Base-by-base conservation (phyloP, 306 rosid species). In the Begonia peltatifolia region DNA sequence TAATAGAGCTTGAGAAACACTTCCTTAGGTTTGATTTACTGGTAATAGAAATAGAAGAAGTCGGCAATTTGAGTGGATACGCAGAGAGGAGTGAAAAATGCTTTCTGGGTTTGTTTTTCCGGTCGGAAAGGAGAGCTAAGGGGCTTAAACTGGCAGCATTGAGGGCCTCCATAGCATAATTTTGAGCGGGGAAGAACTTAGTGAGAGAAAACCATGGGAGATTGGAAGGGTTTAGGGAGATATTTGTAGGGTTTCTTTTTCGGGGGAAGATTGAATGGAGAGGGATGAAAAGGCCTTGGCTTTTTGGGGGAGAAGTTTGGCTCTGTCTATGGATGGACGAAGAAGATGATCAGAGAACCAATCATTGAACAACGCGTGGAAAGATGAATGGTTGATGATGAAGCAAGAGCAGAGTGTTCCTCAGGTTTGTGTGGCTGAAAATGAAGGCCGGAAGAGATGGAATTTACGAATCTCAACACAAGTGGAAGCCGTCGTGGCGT, bases 131-230 rank as follows among this genome's bases (percentile, higher is more conserved):
- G 11, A 86, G 77, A 57, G 96, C 84, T 59, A 86, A 65, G 54
- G 99, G 93, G 71, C 74, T 83, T 58, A 83, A 80, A 47, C 77
- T 62, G 63, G 78, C 78, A 55, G 84, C 92, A 81, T 86, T 86
- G 76, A 92, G 88, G 79, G 96, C 84, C 78, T 86, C 96, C 99
- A 92, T 92, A 61, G 94, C 85, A 76, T 89, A 82, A 66, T 62
- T 79, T 60, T 60, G 50, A 42, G 23, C 50, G 36, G 44, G 11
- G 57, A 68, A 11, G 11, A 10, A 25, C 46, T 58, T n/a, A 49
- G 50, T 41, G 11, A 50, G 58, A 57, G 57, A 69, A 16, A 69
- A 70, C 62, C 74, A 70, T 61, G 47, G 50, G 55, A 58, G 52
- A 35, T 30, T 35, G 30, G 36, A 47, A 49, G 58, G 68, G 62